Percentiles rank a stretch among this genome's conserved stretches.
These are phyloP conservation scores for Otatea glauca DNA, from an alignment of 176 grass and related monocot species.

Conservation along the genomic window DNA sequence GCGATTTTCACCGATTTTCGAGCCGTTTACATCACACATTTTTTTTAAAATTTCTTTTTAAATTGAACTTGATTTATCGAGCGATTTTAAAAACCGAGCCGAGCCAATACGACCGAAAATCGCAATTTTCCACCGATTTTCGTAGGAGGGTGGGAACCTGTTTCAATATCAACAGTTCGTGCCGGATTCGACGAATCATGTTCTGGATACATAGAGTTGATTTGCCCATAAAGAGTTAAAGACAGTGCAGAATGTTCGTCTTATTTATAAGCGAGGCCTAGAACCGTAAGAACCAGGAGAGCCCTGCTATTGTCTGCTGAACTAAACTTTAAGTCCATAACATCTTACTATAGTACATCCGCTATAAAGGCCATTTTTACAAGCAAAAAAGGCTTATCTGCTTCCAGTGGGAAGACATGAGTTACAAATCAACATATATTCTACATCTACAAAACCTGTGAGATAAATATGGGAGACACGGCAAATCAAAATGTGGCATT, in stretches of 20 bases:
- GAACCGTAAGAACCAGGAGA: neutral
- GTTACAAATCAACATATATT: neutral
- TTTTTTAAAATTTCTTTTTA: too few species aligned
- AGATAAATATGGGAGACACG: neutral
- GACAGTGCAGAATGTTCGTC: neutral
- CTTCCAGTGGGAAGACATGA: neutral
- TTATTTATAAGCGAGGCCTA: neutral
- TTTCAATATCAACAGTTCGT: too few species aligned
- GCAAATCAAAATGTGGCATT: conserved; percentile 14
- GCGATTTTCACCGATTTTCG: too few species aligned
- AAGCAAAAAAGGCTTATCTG: neutral
- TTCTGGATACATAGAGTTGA: too few species aligned
- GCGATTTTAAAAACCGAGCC: too few species aligned
- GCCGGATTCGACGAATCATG: too few species aligned
- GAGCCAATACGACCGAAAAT: too few species aligned
- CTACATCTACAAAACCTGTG: neutral
- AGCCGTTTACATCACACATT: too few species aligned
- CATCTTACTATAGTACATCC: conserved; percentile 10
- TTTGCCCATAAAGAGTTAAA: neutral
- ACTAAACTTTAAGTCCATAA: neutral
- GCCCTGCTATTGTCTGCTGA: neutral
- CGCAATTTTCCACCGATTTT: too few species aligned
- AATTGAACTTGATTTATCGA: too few species aligned
- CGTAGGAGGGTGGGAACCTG: too few species aligned
- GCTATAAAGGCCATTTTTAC: neutral